Conservation (phyloP, 495 filamentous ascomycete genomes). For the Polyplosphaeria fusca region DNA sequence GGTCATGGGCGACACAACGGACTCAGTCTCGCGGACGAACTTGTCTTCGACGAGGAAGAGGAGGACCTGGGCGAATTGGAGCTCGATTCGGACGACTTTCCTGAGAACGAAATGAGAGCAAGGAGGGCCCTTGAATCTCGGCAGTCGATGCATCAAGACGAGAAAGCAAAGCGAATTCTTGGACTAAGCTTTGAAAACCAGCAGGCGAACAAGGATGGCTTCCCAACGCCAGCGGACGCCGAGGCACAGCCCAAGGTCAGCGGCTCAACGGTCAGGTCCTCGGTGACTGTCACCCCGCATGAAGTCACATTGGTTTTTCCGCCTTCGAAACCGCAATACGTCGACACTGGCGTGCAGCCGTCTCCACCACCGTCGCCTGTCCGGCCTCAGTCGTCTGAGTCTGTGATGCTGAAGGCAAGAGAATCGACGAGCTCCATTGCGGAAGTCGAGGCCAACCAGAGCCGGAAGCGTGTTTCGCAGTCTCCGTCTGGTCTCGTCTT, state of each 20-base stretch:
- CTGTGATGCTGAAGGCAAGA: slow-evolving; percentile 4
- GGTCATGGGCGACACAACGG: slow-evolving; percentile 61
- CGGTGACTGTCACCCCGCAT: slow-evolving; percentile 4
- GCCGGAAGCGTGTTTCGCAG: slow-evolving; percentile 58
- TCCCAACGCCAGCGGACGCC: slow-evolving; percentile 4
- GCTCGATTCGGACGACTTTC: slow-evolving; percentile 39
- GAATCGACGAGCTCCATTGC: slow-evolving; percentile 41
- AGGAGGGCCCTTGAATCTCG: slow-evolving; percentile 37
- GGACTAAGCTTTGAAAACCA: slow-evolving; percentile 33
- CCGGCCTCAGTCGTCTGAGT: slow-evolving; percentile 17
- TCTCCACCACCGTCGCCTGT: slow-evolving; percentile 76
- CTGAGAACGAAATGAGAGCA: slow-evolving; percentile 40
- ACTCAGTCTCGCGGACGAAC: slow-evolving; percentile 82
- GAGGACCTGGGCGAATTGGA: slow-evolving; percentile 44
- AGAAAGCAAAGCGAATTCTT: slow-evolving; percentile 45
- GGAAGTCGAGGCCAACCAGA: slow-evolving; percentile 68
- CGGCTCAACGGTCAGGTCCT: slow-evolving; percentile 6
- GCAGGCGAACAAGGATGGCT: slow-evolving; percentile 12
- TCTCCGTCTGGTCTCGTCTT: slow-evolving; percentile 39
- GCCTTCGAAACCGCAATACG: slow-evolving; percentile 47
- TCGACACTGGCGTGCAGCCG: slow-evolving; percentile 74
- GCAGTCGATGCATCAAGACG: slow-evolving; percentile 36
- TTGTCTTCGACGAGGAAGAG: slow-evolving; percentile 77
- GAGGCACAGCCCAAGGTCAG: slow-evolving; percentile 10
- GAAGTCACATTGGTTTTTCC: slow-evolving; percentile 23